Base-by-base conservation (phyloP, 306 rosid species). In the Prunus dulcis region DNA sequence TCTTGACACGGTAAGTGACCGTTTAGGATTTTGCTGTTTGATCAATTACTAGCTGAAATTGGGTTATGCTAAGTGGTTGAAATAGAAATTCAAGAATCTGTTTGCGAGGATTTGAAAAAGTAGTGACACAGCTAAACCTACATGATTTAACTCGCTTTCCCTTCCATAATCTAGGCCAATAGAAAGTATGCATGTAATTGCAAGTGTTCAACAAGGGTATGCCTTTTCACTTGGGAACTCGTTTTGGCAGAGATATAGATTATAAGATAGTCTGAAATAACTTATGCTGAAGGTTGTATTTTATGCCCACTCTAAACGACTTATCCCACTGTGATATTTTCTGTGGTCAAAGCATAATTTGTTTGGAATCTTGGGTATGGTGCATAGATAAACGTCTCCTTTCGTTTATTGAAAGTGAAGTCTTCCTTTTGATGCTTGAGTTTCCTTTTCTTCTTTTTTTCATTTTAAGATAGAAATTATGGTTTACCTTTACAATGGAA, bases 1-100 rank as follows among this genome's bases (percentile, higher is more conserved):
- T 25, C 98, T 95, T 75, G 97, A 95, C 79, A 95, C 97, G 3
- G 98, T 95, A 90, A 30, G 97, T 87, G 60, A 49, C 34, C 72
- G 18, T 72, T 69, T 81, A 20, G 56, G 57, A 58, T 60, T 45
- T 68, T 45, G 71, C 76, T 10, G 19, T 62, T 32, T 27, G 34
- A 11, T 69, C 58, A 4, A 49, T 78, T 58, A 15, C 30, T 55
- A 12, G 53, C n/a, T 82, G 78, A 69, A 64, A 38, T 13, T 28
- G 14, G 51, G 50, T 9, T 61, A 41, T 17, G 69, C 67, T 17
- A 67, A 56, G 58, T 17, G 72, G 27, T 49, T 30, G 65, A 61
- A 49, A 5, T 32, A n/a, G 22, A 72, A 23, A 58, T 43, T 3
- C 65, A 72, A 23, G 2, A 4, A 25, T 45, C 38, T 23, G 52